phyloP scores from a whole-genome alignment of 345 rosid species.

The Cardamine occulta region DNA sequence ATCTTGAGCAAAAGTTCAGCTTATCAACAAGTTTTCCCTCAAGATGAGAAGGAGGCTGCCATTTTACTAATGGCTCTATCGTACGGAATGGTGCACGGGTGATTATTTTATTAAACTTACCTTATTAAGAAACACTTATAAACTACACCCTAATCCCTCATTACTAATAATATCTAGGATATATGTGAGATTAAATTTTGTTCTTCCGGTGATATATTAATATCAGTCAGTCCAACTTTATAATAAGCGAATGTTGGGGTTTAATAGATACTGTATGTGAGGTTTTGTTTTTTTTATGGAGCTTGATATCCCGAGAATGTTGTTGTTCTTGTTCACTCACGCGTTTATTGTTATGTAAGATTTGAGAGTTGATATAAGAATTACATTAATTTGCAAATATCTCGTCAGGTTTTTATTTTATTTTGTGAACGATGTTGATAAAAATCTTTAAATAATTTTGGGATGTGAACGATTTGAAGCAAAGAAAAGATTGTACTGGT shows the following conservation, averaged over 20 bases:
- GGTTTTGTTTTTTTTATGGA: neutral
- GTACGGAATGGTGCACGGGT: slow-evolving; percentile 71
- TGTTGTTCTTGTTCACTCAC: slow-evolving; percentile 13
- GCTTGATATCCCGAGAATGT: slow-evolving; percentile 3
- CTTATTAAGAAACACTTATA: neutral
- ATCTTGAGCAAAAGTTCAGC: slow-evolving; percentile 68
- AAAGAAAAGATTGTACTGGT: neutral
- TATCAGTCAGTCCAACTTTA: slow-evolving; percentile 19
- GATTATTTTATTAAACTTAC: slow-evolving; percentile 11
- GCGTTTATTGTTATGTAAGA: neutral
- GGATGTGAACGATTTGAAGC: neutral
- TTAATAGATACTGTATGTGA: neutral
- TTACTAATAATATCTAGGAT: neutral
- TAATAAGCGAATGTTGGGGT: neutral
- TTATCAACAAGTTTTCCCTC: slow-evolving; percentile 75
- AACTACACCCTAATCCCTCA: slow-evolving; percentile 7
- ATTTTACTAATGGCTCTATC: slow-evolving; percentile 90
- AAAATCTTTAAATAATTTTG: neutral
- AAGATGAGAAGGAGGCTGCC: slow-evolving; percentile 91
- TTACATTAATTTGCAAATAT: neutral
- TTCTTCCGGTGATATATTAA: neutral
- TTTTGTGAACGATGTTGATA: neutral
- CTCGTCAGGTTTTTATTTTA: neutral
- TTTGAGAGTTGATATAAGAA: neutral
- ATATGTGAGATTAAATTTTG: slow-evolving; percentile 7